These are phyloP conservation scores for Exophiala sideris DNA, from an alignment of 2,329 filamentous ascomycete species.

Conservation along the genomic window DNA sequence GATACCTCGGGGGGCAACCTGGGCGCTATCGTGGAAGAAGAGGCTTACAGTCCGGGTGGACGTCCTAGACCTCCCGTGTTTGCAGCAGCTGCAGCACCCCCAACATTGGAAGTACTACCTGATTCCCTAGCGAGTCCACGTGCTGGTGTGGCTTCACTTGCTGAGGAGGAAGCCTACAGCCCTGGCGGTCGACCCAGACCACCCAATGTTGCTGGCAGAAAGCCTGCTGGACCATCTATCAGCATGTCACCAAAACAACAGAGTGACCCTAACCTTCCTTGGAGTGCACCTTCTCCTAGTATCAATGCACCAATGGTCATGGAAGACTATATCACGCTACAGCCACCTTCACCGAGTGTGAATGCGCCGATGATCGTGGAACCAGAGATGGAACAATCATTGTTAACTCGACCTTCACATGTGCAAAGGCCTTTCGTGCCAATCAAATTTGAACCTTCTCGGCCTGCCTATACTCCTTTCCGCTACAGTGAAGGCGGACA, in stretches of 20 bases:
- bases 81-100: background rate
- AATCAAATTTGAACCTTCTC: conserved; percentile 35
- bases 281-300: conserved; percentile 21
- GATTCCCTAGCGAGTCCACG: background rate
- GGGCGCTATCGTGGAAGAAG: background rate
- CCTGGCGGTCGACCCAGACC: conserved; percentile 53
- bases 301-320: conserved; percentile 29
- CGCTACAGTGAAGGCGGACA: conserved; percentile 43
- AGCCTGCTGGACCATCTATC: background rate
- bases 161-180: conserved; percentile 44
- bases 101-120: background rate
- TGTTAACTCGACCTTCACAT: conserved; percentile 4
- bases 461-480: conserved; percentile 45
- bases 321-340: conserved; percentile 25
- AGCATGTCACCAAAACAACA: conserved; percentile 4
- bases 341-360: conserved; percentile 23
- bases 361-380: conserved; percentile 20
- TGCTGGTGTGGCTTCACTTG: conserved; percentile 19
- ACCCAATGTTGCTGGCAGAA: conserved; percentile 1
- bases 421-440: conserved; percentile 15
- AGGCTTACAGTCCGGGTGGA: conserved; percentile 41
- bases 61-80: conserved; percentile 45
- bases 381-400: conserved; percentile 3
- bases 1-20: too few species aligned
- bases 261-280: conserved; percentile 20